These are phyloP conservation scores for Rhazya stricta DNA, from an alignment of 257 asterid genomes.

Conservation along the genomic window DNA sequence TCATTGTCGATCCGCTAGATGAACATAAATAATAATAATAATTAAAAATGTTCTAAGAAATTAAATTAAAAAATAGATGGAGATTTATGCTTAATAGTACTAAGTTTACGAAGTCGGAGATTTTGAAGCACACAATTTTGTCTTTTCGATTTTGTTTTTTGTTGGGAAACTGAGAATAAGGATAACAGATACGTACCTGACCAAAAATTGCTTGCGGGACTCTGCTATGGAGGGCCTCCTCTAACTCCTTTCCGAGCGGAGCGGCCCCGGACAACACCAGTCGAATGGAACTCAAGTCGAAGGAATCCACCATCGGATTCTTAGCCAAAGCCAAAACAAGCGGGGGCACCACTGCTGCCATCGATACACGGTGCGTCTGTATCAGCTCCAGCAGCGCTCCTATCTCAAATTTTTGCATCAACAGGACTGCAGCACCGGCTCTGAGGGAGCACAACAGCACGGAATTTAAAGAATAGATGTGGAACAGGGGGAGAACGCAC, in stretches of 20 bases:
- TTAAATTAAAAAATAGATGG: too few species aligned
- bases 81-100: too few species aligned
- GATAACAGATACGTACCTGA: constrained; percentile 75
- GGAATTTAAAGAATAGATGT: constrained; percentile 58
- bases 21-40: too few species aligned
- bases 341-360: constrained; percentile 88
- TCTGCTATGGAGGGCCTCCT: constrained; percentile 49
- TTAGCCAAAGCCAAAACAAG: constrained; percentile 69
- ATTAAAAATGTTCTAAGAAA: too few species aligned
- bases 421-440: constrained; percentile 56
- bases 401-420: constrained; percentile 77
- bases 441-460: constrained; percentile 59
- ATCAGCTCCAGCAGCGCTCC: constrained; percentile 54
- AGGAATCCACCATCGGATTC: constrained; percentile 60
- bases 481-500: constrained; percentile 71
- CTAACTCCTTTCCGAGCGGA: constrained; percentile 83
- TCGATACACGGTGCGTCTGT: constrained; percentile 56
- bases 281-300: constrained; percentile 61
- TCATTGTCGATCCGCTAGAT: too few species aligned
- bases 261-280: constrained; percentile 82
- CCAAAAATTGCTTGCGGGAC: constrained; percentile 83
- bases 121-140: too few species aligned
- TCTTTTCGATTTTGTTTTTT: too few species aligned
- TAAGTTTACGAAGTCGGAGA: too few species aligned
- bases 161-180: too few species aligned